These are phyloP conservation scores for Globomyces sp. DNA, from an alignment of 371 early-diverging fungal species.

Conservation along the genomic window DNA sequence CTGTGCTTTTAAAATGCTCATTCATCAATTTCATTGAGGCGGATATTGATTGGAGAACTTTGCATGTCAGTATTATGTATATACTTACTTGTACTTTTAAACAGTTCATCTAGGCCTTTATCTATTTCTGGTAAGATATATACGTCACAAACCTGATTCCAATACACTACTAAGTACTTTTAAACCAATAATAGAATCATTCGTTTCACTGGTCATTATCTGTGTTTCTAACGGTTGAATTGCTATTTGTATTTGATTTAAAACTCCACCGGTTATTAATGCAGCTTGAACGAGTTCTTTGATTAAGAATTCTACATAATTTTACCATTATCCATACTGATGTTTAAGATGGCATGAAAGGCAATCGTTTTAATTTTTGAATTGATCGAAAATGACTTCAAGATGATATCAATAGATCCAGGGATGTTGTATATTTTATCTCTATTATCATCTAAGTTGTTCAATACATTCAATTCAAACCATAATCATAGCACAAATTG, in stretches of 20 bases:
- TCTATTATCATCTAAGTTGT: constrained; percentile 60
- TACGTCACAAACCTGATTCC: constrained; percentile 23
- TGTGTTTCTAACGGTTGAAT: background rate
- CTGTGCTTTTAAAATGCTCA: constrained; percentile 14
- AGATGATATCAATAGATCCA: constrained; percentile 34
- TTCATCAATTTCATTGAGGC: background rate
- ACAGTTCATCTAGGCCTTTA: constrained; percentile 1
- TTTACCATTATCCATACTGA: constrained; percentile 75
- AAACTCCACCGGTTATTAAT: background rate
- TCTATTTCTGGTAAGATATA: no score
- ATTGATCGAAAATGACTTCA: constrained; percentile 49
- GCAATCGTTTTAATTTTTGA: constrained; percentile 47
- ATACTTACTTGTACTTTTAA: constrained; percentile 22
- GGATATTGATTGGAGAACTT: constrained; percentile 31
- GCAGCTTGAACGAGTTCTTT: background rate
- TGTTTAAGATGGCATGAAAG: constrained; percentile 70
- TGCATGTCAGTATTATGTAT: constrained; percentile 12
- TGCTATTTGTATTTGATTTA: background rate
- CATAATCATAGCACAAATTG: constrained; percentile 77
- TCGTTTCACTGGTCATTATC: constrained; percentile 1
- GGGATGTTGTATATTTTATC: constrained; percentile 43
- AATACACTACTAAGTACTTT: constrained; percentile 33
- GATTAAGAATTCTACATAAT: background rate
- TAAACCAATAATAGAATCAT: background rate
- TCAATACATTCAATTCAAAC: constrained; percentile 34